Conservation (phyloP, 306 rosid genomes). For the Luffa aegyptiaca region DNA sequence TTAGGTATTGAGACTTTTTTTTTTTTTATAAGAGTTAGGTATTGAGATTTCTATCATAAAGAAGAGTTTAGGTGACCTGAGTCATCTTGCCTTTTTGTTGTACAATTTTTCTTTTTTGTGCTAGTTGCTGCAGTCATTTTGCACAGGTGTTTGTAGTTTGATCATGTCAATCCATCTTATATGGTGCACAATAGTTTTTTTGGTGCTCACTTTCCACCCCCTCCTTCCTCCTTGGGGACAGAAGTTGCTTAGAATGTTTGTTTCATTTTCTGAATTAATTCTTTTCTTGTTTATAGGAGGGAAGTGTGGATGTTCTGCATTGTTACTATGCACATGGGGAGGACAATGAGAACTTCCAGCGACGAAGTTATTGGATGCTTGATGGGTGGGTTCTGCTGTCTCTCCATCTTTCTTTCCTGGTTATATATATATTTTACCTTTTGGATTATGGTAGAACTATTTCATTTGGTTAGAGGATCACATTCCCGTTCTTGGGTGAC, state of each 20-base stretch:
- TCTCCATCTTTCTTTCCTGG: constrained; percentile 4
- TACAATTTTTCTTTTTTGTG: background rate
- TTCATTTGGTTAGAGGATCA: background rate
- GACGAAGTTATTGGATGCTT: constrained; percentile 82
- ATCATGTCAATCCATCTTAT: background rate
- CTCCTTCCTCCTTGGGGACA: background rate
- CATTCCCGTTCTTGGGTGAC: background rate
- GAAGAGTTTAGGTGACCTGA: background rate
- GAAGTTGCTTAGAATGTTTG: background rate
- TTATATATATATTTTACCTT: background rate
- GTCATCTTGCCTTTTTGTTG: background rate
- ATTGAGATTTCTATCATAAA: background rate
- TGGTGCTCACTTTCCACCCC: background rate
- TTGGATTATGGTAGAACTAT: background rate
- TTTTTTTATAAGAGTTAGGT: background rate
- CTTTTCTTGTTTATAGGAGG: constrained; percentile 27
- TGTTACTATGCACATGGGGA: constrained; percentile 84
- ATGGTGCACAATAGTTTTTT: background rate
- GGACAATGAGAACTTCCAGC: constrained; percentile 54
- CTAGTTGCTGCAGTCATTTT: background rate
- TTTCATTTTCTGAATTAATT: background rate
- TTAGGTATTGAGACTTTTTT: too few species aligned
- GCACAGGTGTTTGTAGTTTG: background rate
- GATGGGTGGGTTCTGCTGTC: constrained; percentile 37
- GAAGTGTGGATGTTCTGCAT: constrained; percentile 55